Conservation (phyloP, 495 filamentous ascomycete genomes). For the Thozetella sp. region DNA sequence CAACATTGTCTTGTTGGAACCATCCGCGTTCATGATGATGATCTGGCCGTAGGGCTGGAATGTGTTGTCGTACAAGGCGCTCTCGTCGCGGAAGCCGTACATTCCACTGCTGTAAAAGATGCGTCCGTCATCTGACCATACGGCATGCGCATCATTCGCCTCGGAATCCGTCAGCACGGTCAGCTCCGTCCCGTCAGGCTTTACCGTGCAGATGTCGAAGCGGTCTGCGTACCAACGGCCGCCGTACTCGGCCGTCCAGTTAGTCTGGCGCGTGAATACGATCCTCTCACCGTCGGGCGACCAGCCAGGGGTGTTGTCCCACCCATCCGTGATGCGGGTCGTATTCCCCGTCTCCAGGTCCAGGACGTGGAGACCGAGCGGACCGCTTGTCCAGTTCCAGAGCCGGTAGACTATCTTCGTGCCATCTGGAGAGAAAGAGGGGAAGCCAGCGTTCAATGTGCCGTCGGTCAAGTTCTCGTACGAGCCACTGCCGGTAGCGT, state of each 20-base stretch:
- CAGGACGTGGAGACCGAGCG: slow-evolving; percentile 15
- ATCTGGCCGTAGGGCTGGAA: slow-evolving; percentile 21
- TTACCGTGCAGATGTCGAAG: slow-evolving; percentile 40
- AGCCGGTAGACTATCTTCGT: not conserved
- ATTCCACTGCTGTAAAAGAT: slow-evolving; percentile 18
- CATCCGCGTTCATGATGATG: slow-evolving; percentile 20
- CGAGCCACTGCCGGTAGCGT: slow-evolving; percentile 8
- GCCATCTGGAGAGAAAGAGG: slow-evolving; percentile 3
- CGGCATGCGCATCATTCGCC: slow-evolving; percentile 44
- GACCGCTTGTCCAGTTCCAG: not conserved
- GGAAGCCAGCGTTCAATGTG: slow-evolving; percentile 16
- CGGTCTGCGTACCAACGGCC: not conserved
- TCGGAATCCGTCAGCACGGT: slow-evolving; percentile 28
- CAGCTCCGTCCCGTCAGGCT: slow-evolving; percentile 35
- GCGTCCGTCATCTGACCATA: slow-evolving; percentile 27
- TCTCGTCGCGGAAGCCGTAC: slow-evolving; percentile 17
- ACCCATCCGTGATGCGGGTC: slow-evolving; percentile 6
- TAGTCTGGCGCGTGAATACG: slow-evolving; percentile 15
- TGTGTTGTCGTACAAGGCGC: slow-evolving; percentile 12
- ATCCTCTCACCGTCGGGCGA: slow-evolving; percentile 17
- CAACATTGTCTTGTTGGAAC: slow-evolving; percentile 14
- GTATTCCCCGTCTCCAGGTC: slow-evolving; percentile 11
- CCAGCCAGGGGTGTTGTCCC: slow-evolving; percentile 16
- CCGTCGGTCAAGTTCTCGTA: slow-evolving; percentile 14
- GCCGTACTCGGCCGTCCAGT: slow-evolving; percentile 4